A percentile compares a stretch with the other conserved stretches of the same genome.
Evolutionary conservation across 2,329 filamentous ascomycete genomes (phyloP).

Genomic region (Trichoderma sp.): DNA sequence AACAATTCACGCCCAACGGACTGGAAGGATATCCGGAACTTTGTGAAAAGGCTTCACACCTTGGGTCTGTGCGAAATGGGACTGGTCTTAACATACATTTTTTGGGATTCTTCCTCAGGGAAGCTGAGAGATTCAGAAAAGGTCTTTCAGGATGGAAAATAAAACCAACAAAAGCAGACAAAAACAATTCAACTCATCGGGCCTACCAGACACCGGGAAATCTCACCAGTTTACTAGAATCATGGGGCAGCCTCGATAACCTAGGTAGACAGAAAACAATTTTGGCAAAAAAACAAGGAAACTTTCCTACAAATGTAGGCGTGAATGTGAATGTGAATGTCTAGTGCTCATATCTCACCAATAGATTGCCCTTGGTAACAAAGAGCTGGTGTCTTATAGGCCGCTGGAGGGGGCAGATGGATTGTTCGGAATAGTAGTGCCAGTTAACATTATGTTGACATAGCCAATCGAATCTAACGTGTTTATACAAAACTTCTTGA

Average conservation of each 20-base stretch:
- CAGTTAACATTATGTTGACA: no score
- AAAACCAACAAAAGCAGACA: neutral
- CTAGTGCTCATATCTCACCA: neutral
- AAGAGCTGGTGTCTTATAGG: neutral
- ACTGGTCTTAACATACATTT: slow-evolving; percentile 18
- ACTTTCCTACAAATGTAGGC: neutral
- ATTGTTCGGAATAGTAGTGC: neutral
- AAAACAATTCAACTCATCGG: neutral
- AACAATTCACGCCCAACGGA: slow-evolving; percentile 6
- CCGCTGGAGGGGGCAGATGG: neutral
- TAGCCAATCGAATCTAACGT: no score
- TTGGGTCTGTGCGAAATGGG: neutral
- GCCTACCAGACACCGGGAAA: slow-evolving; percentile 4
- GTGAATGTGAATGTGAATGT: neutral
- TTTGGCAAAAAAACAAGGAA: slow-evolving; percentile 13
- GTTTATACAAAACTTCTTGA: no score
- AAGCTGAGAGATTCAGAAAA: neutral
- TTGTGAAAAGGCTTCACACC: neutral
- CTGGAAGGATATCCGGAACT: slow-evolving; percentile 22
- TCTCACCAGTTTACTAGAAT: slow-evolving; percentile 17
- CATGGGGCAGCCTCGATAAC: slow-evolving; percentile 23
- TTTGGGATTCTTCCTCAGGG: slow-evolving; percentile 24
- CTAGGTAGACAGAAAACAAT: slow-evolving; percentile 23
- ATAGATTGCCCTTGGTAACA: neutral
- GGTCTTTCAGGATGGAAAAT: slow-evolving; percentile 4